These are phyloP conservation scores for Saitozyma podzolica DNA, from an alignment of 768 basidiomycete genomes.

Conservation along the genomic window DNA sequence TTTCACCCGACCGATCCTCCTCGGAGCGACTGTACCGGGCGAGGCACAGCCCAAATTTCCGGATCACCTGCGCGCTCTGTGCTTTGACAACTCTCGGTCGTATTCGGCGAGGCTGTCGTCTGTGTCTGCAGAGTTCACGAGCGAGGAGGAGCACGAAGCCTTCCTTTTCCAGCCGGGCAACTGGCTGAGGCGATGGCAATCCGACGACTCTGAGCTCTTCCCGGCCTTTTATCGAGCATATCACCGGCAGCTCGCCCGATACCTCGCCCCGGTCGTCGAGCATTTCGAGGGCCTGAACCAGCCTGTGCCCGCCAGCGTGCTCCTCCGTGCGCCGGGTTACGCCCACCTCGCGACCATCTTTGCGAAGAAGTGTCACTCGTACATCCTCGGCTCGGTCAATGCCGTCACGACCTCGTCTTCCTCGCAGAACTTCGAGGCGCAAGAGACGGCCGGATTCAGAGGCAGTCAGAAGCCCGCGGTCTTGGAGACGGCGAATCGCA, in stretches of 20 bases:
- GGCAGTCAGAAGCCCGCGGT: constrained; percentile 56
- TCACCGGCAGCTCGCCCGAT: constrained; percentile 54
- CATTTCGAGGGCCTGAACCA: constrained; percentile 30
- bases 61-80: constrained; percentile 45
- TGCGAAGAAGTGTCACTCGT: constrained; percentile 55
- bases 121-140: constrained; percentile 33
- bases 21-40: constrained; percentile 19
- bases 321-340: constrained; percentile 55
- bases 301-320: constrained; percentile 38
- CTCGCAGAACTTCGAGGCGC: constrained; percentile 50
- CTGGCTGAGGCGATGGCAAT: constrained; percentile 57
- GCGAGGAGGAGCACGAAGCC: constrained; percentile 39
- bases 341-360: constrained; percentile 55
- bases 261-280: constrained; percentile 43
- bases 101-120: constrained; percentile 42
- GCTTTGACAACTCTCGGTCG: constrained; percentile 44
- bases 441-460: constrained; percentile 54
- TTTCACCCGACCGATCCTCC: constrained; percentile 37
- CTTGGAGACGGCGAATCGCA: constrained; percentile 56
- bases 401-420: constrained; percentile 55
- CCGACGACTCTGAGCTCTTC: constrained; percentile 57
- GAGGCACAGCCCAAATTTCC: constrained; percentile 42
- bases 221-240: constrained; percentile 57
- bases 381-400: constrained; percentile 56
- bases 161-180: constrained; percentile 53